A percentile compares a stretch with the other conserved stretches of the same genome.
These are phyloP conservation scores for Phanerochaete sordida DNA, from an alignment of 768 basidiomycete species.

Conservation along the genomic window DNA sequence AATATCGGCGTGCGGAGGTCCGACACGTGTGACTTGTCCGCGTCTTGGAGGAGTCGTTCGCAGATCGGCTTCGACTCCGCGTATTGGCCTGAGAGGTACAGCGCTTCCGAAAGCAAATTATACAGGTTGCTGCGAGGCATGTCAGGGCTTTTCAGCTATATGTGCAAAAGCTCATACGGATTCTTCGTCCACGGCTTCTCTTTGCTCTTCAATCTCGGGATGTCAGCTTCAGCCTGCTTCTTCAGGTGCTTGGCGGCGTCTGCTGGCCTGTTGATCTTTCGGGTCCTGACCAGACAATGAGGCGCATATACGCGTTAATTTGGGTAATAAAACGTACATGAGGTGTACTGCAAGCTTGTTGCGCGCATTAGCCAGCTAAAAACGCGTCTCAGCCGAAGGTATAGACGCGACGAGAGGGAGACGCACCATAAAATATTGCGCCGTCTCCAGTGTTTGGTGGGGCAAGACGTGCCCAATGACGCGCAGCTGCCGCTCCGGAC, in stretches of 20 bases:
- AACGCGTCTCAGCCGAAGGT: neutral
- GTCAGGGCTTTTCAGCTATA: no score
- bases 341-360: slow-evolving; percentile 3
- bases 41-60: slow-evolving; percentile 4
- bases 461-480: slow-evolving; percentile 16
- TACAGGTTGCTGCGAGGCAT: neutral
- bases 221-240: neutral
- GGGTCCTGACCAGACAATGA: neutral
- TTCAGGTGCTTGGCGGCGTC: slow-evolving; percentile 7
- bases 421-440: slow-evolving; percentile 8
- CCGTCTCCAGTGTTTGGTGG: slow-evolving; percentile 1
- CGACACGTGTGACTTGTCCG: neutral
- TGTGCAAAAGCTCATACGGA: neutral
- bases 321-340: neutral
- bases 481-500: slow-evolving; percentile 17
- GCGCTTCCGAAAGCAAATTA: neutral
- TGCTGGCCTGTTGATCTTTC: neutral
- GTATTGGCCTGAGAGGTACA: slow-evolving; percentile 10
- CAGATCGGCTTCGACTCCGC: slow-evolving; percentile 5
- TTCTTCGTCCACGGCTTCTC: neutral
- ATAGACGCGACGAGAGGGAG: neutral
- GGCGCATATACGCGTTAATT: neutral
- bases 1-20: neutral
- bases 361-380: slow-evolving; percentile 1
- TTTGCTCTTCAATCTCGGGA: neutral